Evolutionary conservation across 1,284 basidiomycete genomes (phyloP), one percentile per base, ranked within the genome.

Genomic region (Bjerkandera adusta): DNA sequence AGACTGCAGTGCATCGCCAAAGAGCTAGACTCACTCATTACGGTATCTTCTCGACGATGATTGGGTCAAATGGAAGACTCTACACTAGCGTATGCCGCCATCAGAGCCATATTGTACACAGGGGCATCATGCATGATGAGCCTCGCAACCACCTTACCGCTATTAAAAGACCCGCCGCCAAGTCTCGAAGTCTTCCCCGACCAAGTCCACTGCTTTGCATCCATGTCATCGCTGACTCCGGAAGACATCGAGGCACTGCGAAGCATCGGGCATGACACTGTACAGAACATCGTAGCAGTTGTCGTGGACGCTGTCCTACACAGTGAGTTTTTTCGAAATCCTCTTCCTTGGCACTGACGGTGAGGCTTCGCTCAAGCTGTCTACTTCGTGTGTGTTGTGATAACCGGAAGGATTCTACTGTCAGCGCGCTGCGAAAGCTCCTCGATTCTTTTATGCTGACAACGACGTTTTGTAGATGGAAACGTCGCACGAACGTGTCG

Each of bases 381-480:
- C 2, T 48, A 48, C 24, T 20, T 37, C 22, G 30, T 42, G 15
- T 34, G 42, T 34, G 40, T 43, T 20, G 39, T 43, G 5, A 36
- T 43, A 4, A 21, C 39, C 6, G 33, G 32, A 24, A 24, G 24
- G 7, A 43, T 43, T 18, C 46, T 48, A 8, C 25, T 48, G 46
- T 48, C 21, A 18, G 46, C 25, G 13, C 3, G 4, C 11, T 38
- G 13, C 20, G 21, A 38, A 29, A 29, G 13, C 18, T 21, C 8
- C 10, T 26, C 15, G 6, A 4, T 15, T n/a, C n/a, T n/a, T n/a
- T n/a, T n/a, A n/a, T n/a, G n/a, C n/a, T n/a, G n/a, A n/a, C n/a
- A n/a, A n/a, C n/a, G n/a, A n/a, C n/a, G n/a, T 13, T 13, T n/a
- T 22, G 10, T 15, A 38, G 36, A 24, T 20, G 16, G 7, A 46